Conservation (phyloP, 2,329 filamentous ascomycete genomes). For the Sclerotinia glacialis region DNA sequence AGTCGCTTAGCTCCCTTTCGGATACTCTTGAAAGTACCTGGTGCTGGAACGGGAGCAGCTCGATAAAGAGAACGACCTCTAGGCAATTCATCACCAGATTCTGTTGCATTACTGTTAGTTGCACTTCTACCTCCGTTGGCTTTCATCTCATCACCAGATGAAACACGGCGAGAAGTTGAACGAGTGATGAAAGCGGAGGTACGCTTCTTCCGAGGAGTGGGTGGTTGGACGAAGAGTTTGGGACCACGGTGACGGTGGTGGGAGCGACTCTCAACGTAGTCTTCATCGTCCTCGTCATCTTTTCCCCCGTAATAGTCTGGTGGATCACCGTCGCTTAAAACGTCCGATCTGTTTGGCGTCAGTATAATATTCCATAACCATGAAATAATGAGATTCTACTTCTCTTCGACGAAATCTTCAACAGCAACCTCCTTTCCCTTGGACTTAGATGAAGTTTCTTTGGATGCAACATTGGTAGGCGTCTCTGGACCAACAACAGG, state of each 20-base stretch:
- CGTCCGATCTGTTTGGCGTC: not conserved
- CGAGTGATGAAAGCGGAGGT: not conserved
- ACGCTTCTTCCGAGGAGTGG: not conserved
- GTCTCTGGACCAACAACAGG: not conserved
- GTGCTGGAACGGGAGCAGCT: not conserved
- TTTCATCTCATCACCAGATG: not conserved
- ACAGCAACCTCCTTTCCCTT: not conserved
- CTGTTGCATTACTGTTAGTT: not conserved
- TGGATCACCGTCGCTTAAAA: slow-evolving; percentile 12
- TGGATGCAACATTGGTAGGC: not conserved
- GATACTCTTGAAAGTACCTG: not conserved
- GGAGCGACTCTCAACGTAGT: slow-evolving; percentile 1
- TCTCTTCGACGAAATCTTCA: not conserved
- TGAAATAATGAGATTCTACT: not conserved
- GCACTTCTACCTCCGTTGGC: not conserved
- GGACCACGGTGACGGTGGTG: not conserved
- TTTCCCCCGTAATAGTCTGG: not conserved
- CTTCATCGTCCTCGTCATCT: not conserved
- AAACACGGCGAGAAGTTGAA: not conserved
- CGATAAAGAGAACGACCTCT: not conserved
- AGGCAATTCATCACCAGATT: not conserved
- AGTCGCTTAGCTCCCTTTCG: slow-evolving; percentile 5
- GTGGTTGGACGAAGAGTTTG: not conserved
- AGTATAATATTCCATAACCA: not conserved
- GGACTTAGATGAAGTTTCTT: not conserved